Percentiles rank a stretch among this genome's conserved stretches.
phyloP scores from a whole-genome alignment of 2,329 filamentous ascomycete species.

The Colletotrichum salicis region DNA sequence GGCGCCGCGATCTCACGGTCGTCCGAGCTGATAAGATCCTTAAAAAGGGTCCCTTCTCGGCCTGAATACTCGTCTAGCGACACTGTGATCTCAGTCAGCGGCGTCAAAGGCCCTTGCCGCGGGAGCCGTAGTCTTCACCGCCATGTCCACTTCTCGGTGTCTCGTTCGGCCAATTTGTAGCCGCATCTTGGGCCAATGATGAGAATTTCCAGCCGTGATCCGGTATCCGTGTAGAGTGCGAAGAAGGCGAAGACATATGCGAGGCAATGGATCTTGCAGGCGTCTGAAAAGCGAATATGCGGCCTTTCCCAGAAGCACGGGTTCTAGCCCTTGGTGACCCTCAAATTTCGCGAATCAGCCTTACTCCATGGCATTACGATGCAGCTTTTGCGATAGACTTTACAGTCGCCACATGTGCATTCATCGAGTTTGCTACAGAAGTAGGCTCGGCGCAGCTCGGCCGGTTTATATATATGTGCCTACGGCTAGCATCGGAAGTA shows the following conservation, averaged over 20 bases:
- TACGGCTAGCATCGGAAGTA: slow-evolving; percentile 84
- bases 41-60: slow-evolving; percentile 15
- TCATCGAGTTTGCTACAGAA: background rate
- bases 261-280: slow-evolving; percentile 11
- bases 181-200: background rate
- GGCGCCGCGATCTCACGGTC: slow-evolving; percentile 18
- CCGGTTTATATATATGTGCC: background rate
- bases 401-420: slow-evolving; percentile 4
- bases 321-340: background rate
- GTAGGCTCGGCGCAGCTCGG: background rate
- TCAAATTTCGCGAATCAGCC: background rate
- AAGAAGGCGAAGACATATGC: background rate
- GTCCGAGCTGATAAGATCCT: slow-evolving; percentile 23
- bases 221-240: background rate
- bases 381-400: slow-evolving; percentile 3
- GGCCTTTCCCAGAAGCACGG: background rate
- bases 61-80: background rate
- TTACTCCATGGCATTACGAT: slow-evolving; percentile 3
- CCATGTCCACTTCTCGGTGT: slow-evolving; percentile 23
- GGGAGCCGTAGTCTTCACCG: slow-evolving; percentile 15
- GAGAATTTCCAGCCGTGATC: background rate
- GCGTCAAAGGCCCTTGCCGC: slow-evolving; percentile 6
- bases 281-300: background rate
- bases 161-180: slow-evolving; percentile 21
- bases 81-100: slow-evolving; percentile 30